Evolutionary conservation across 2,329 filamentous ascomycete species (phyloP), one percentile per base, ranked within the genome.

Genomic region (Monosporascus sp.): DNA sequence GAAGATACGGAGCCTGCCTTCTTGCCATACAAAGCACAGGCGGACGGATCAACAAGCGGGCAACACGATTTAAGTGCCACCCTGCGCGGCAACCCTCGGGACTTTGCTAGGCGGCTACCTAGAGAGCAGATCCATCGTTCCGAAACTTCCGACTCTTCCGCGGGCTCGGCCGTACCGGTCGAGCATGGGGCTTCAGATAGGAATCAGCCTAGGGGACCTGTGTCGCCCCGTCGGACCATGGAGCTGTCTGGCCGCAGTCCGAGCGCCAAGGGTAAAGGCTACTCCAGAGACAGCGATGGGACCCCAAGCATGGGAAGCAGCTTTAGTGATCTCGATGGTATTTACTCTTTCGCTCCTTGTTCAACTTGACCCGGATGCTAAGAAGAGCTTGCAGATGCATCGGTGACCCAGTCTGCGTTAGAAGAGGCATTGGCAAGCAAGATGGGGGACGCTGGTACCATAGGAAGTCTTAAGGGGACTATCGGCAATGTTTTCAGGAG

Each of bases 231-330:
- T 22, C 78, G 84, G 24, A 79, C 79, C 16, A 75, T 79, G 7
- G 85, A 87, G 62, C 63, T 86, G 48, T 74, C 79, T 3, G 78
- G 77, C 26, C 72, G 80, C 45, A 83, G 79, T 60, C 79, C 82
- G 2, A 70, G 72, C 8, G 72, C 70, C 8, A 79, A 78, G 55
- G 74, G 72, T 27, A 78, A 78, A 61, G 76, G 74, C 0, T 70
- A 74, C 46, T 80, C 79, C 1, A 76, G 78, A 14, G 84, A 87
- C 14, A 90, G 86, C 63, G 87, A 91, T 57, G 86, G 86, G 16
- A 87, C 85, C 16, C 87, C 86, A 1, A 91, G 87, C 62, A 91
- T 91, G 84, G 88, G 89, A 1, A 93, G 89, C 68, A 92, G 88
- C 62, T 94, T 91, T 63, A 93, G 88, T 70, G 90, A 94, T 72